phyloP scores from a whole-genome alignment of 495 filamentous ascomycete species.

The Xylaria curta region DNA sequence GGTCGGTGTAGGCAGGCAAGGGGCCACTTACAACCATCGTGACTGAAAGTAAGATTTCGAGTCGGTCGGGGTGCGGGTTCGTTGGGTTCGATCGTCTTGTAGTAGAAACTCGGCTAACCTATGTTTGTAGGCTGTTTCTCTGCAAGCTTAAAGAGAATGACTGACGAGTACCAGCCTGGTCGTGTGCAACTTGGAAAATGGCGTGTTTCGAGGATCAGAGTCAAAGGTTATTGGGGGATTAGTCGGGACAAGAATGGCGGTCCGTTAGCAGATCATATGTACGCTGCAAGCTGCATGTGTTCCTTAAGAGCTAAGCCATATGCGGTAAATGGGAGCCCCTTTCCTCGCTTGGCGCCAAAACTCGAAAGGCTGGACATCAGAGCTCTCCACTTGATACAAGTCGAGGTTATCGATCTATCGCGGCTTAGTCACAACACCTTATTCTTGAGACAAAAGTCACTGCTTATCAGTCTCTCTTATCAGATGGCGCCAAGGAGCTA shows the following conservation, averaged over 20 bases:
- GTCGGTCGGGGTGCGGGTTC: background rate
- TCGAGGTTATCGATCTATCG: slow-evolving; percentile 1
- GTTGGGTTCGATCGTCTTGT: background rate
- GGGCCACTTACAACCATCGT: slow-evolving; percentile 54
- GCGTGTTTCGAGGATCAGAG: background rate
- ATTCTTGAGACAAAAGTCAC: background rate
- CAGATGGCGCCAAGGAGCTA: background rate
- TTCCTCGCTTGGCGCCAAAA: background rate
- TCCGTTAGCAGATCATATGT: background rate
- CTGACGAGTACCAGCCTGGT: slow-evolving; percentile 6
- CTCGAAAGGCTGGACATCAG: slow-evolving; percentile 9
- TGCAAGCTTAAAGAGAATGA: background rate
- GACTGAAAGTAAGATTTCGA: slow-evolving; percentile 20
- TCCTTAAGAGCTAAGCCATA: slow-evolving; percentile 2
- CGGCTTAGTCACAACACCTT: slow-evolving; percentile 12
- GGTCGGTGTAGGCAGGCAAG: slow-evolving; percentile 21
- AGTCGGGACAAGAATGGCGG: background rate
- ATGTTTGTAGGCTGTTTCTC: background rate
- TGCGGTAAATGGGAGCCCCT: background rate
- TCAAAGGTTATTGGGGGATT: background rate
- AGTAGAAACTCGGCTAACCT: background rate
- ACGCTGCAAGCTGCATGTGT: slow-evolving; percentile 6
- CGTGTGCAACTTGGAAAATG: background rate
- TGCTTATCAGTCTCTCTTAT: slow-evolving; percentile 19
- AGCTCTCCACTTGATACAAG: background rate